Evolutionary conservation across 179 eudicot species (phyloP), one percentile per base, ranked within the genome.

Genomic region (Silene vulgaris): DNA sequence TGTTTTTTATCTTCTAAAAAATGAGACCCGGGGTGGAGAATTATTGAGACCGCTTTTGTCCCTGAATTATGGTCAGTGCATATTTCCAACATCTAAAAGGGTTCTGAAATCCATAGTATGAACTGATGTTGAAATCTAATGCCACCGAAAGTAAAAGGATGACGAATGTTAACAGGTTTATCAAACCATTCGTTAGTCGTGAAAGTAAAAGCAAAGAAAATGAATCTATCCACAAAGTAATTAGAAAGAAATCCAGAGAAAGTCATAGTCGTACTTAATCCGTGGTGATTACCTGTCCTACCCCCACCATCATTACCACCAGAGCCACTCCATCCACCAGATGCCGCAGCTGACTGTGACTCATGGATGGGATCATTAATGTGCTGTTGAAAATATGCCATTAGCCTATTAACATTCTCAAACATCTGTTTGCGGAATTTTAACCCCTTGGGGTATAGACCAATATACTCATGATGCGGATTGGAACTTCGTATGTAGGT

Each of bases 401-500:
- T 91, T 28, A 96, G 96, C 79, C 90, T 85, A 76, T 93, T 97
- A 66, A 96, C 83, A 73, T 90, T 85, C 81, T 91, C 93, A 77
- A 90, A 96, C 92, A 90, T 89, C 84, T 84, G 84, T 75, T 87
- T 90, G 29, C 99, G 87, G 82, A 93, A 96, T 85, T 88, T 93
- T 65, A 96, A 93, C 62, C 99, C 97, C 75, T 91, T 93, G 19
- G 99, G 99, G 66, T 88, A 96, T 65, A 96, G 83, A 43, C 92
- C 97, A 71, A 96, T 85, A 79, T 88, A 96, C 82, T 93, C 98
- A 26, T 96, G 99, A 85, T 93, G 97, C n/a, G 97, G 99, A 82
- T 87, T 96, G 70, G 93, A 87, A 84, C 89, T 93, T 67, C 96
- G 81, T 73, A 96, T 89, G 76, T 89, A 96, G 16, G 99, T 89